Base-by-base conservation (phyloP, 2,329 filamentous ascomycete species). In the Pyrenophora tritici-repentis region DNA sequence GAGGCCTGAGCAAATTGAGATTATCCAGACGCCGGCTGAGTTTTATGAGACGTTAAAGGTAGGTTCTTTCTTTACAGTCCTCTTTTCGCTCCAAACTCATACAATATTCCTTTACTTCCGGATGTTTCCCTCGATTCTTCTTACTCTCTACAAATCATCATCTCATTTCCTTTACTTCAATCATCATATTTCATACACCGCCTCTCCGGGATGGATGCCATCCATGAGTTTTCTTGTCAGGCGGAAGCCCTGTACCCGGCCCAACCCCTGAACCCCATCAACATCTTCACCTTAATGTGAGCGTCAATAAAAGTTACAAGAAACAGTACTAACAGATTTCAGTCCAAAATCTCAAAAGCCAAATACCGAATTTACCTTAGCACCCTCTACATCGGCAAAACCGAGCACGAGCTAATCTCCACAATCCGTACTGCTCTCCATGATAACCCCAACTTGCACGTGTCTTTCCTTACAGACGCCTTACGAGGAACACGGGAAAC, bases 361-460 rank as follows among this genome's bases (percentile, higher is more conserved):
- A 85, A 90, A 72, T 81, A 78, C 44, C 84, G 90, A 53, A 88
- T 99, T 60, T 99, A 95, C 71, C 78, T 99, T 42, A 96, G 92
- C n/a, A 99, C 94, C 0, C 78, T 99, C 44, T 99, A 99, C 72
- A 94, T 99, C 70, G 94, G 94, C 57, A 96, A 93, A 73, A 89
- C 89, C 1, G 94, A 99, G 75, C 82, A 87, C 74, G 94, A 97
- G 63, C 81, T 99, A 67, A 90, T 97, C 50, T 80, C 85, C 14
- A 90, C 88, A 0, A 78, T 99, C 36, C 86, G 86, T 59, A 81
- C 88, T 56, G 88, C 92, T 5, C 80, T 99, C 10, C 81, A 83
- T 42, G 78, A 78, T 8, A 96, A 95, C 56, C 86, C 90, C 0
- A 76, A 87, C 5, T 82, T 99, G 18, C 87, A 85, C 66, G 81